Percentiles rank a stretch among this genome's conserved stretches.
Conservation (phyloP, 2,329 filamentous ascomycete species). For the Xylariales sp. region DNA sequence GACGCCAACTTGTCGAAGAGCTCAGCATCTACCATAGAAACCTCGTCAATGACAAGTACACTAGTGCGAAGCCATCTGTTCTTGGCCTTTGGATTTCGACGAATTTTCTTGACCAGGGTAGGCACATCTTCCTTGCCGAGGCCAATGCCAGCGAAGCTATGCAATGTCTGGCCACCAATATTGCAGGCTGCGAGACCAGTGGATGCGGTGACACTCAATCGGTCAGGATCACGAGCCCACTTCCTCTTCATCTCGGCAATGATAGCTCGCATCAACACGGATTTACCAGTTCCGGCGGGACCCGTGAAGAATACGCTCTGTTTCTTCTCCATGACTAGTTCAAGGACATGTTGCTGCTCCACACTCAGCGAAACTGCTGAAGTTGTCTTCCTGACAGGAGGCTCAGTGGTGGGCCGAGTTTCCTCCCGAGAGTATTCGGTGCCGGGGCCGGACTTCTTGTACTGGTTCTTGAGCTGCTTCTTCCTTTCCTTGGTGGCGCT, state of each 20-base stretch:
- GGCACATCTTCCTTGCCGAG: conserved; percentile 83
- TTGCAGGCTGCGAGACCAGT: conserved; percentile 96
- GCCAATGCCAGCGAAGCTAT: conserved; percentile 94
- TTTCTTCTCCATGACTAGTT: conserved; percentile 72
- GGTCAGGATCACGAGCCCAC: conserved; percentile 69
- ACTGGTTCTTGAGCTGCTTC: conserved; percentile 64
- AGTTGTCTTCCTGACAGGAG: conserved; percentile 32
- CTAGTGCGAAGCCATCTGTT: conserved; percentile 86
- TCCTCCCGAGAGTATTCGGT: conserved; percentile 39
- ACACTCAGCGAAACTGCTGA: conserved; percentile 69
- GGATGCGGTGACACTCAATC: conserved; percentile 89
- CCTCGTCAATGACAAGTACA: conserved; percentile 85
- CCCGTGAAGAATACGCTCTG: conserved; percentile 98
- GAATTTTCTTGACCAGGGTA: conserved; percentile 84
- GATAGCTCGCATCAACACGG: conserved; percentile 88
- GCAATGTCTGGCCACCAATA: conserved; percentile 89
- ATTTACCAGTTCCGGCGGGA: conserved; percentile 95
- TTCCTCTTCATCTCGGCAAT: conserved; percentile 77
- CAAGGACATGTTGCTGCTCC: conserved; percentile 80
- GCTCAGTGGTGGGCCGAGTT: conserved; percentile 35
- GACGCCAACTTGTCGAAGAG: conserved; percentile 93
- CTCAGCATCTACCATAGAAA: conserved; percentile 98
- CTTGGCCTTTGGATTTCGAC: conserved; percentile 80
- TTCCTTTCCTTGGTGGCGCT: conserved; percentile 75
- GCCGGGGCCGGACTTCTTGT: conserved; percentile 42